These are phyloP conservation scores for Aspergillus texensis DNA, from an alignment of 2,329 filamentous ascomycete genomes.

Conservation along the genomic window DNA sequence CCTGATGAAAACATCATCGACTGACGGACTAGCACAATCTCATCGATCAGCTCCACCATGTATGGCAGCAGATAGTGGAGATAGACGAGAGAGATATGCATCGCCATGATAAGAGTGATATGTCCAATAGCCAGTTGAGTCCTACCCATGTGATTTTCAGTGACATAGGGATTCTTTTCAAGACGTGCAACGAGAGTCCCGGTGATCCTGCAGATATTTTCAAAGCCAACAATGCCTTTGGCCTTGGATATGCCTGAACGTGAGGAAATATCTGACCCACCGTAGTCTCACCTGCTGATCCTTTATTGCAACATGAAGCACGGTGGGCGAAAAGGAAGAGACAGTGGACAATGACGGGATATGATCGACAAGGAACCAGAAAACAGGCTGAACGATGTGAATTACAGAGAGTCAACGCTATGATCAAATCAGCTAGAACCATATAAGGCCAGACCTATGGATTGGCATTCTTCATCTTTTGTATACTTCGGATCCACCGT, in stretches of 20 bases:
- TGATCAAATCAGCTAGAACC: neutral
- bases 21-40: neutral
- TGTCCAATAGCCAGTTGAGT: neutral
- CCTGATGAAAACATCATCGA: neutral
- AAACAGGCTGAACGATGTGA: neutral
- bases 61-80: neutral
- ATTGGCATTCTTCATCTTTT: neutral
- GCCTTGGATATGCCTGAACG: neutral
- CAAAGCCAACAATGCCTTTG: neutral
- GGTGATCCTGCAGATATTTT: neutral
- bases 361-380: neutral
- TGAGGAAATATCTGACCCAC: neutral
- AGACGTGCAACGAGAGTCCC: too few relatives aligned
- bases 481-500: neutral
- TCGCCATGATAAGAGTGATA: neutral
- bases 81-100: neutral
- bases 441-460: neutral
- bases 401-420: neutral
- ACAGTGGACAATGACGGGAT: neutral
- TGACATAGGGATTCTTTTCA: neutral
- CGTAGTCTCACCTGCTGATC: neutral
- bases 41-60: neutral
- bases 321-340: neutral
- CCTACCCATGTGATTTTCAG: neutral
- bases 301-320: neutral